Evolutionary conservation across 2,329 filamentous ascomycete genomes (phyloP).

Genomic region (Beauveria pseudobassiana): DNA sequence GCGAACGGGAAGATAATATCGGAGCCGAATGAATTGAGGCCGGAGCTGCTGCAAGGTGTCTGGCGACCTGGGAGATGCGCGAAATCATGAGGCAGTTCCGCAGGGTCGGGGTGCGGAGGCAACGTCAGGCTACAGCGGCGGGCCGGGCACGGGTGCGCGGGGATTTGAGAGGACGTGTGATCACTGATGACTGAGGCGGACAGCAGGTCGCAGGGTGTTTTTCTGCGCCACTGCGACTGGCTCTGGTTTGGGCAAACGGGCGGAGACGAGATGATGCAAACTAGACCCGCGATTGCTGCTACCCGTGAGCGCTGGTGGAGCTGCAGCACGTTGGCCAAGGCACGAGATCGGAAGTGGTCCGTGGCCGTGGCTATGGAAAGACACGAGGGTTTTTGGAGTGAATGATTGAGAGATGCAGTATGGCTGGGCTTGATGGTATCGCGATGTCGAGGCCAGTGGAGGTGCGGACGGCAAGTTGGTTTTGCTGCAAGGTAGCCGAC

Average conservation of each 20-base stretch:
- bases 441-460: not conserved
- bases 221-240: constrained; percentile 1
- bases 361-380: not conserved
- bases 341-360: not conserved
- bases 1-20: constrained; percentile 9
- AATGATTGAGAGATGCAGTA: not conserved
- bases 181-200: not conserved
- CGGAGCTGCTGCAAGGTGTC: constrained; percentile 49
- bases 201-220: not conserved
- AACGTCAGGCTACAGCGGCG: not conserved
- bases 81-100: constrained; percentile 55
- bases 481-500: too few species aligned
- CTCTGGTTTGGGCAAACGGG: not conserved
- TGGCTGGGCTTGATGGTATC: not conserved
- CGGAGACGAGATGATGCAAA: constrained; percentile 9
- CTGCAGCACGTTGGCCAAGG: not conserved
- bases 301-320: not conserved
- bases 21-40: constrained; percentile 24
- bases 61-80: constrained; percentile 63
- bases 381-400: too few species aligned
- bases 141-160: not conserved
- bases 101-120: not conserved
- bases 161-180: not conserved
- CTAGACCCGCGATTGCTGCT: constrained; percentile 1
- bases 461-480: too few species aligned